Evolutionary conservation across 169 alveolate genomes (phyloP).

Genomic region (Plasmodium knowlesi): DNA sequence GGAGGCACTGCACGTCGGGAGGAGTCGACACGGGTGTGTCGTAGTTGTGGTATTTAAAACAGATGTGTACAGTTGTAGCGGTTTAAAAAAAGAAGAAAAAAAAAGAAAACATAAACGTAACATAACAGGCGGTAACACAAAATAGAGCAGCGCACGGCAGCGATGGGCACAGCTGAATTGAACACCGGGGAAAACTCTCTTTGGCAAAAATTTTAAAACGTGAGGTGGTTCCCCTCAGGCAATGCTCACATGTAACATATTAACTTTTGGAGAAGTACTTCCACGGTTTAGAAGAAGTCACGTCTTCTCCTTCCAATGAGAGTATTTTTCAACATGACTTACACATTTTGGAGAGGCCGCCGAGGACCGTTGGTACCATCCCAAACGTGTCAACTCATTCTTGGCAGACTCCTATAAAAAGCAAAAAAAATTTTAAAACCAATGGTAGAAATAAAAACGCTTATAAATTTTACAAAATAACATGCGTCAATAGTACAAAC

Average conservation of each 20-base stretch:
- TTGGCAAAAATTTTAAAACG: background rate
- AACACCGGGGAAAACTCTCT: background rate
- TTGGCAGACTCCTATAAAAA: conserved; percentile 73
- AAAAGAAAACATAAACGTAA: background rate
- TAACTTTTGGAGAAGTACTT: background rate
- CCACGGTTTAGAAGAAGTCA: background rate
- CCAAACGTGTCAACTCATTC: conserved; percentile 40
- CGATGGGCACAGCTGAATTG: background rate
- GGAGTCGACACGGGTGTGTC: background rate
- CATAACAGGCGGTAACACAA: background rate
- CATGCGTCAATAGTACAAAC: background rate
- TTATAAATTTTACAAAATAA: background rate
- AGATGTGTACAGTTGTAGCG: background rate
- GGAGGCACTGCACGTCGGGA: background rate
- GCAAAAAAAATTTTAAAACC: background rate
- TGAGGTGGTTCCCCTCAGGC: background rate
- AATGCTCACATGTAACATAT: background rate
- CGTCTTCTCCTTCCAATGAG: background rate
- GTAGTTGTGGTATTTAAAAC: background rate
- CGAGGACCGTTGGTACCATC: background rate
- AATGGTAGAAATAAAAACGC: background rate
- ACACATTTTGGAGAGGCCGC: background rate
- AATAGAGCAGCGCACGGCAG: background rate
- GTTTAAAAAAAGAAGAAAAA: background rate
- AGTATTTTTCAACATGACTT: background rate